Base-by-base conservation (phyloP, 495 filamentous ascomycete genomes). In the Penicillium mononematosum region DNA sequence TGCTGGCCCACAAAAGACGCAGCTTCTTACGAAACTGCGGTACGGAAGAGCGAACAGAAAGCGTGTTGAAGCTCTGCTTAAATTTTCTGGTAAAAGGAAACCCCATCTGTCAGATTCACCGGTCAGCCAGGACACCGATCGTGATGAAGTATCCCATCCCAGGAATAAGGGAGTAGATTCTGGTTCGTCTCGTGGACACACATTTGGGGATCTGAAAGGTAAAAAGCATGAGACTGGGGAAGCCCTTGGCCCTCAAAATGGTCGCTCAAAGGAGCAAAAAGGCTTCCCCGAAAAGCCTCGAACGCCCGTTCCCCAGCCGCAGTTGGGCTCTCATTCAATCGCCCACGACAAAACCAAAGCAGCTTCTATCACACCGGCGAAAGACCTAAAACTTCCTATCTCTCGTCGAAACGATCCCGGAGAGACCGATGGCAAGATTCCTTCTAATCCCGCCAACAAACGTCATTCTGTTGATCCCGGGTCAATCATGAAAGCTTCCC, bases 71-170 rank as follows among this genome's bases (percentile, higher is more conserved):
- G 73, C 64, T 17, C 66, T 79, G 14, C 69, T 79, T 6, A 79
- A 75, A 59, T 74, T 79, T 38, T 70, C 68, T 19, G 75, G 69
- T 50, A 79, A 78, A 67, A 68, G 58, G 57, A 77, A 73, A 64
- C 20, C 48, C 2, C 55, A 55, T 32, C 60, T 58, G 12, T 58
- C 64, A 39, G 64, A 60, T 51, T 68, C 71, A 32, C 67, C 70
- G n/a, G 32, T 48, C 27, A 69, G 57, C 22, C 55, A 65, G 27
- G 68, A 71, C 34, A 59, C 58, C 4, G 57, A 59, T 36, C 56
- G 62, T 25, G 62, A 67, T 16, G 72, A 72, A 29, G 17, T 38
- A 17, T 44, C 53, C 29, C 53, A 59, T 43, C 36, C 17, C n/a
- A 67, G 53, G 46, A 69, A 56, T 16, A 67, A 27, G 25, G 55